Evolutionary conservation across 306 rosid species (phyloP).

Genomic region (Pachyrhizus erosus): DNA sequence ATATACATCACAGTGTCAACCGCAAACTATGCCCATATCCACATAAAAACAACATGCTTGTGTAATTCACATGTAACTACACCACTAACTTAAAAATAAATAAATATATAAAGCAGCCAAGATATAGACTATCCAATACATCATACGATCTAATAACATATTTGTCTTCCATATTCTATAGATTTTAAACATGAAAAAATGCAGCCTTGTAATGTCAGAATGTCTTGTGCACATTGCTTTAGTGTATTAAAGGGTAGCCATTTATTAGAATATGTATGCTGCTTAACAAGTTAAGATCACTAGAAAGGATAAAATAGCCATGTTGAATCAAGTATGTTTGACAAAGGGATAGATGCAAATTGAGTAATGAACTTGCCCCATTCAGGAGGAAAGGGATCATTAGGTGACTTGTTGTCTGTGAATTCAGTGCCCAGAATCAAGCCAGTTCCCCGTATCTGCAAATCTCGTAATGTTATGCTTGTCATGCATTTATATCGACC

Average conservation of each 20-base stretch:
- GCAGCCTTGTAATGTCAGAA: not conserved
- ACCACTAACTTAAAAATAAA: not conserved
- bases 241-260: constrained; percentile 2
- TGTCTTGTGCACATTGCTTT: not conserved
- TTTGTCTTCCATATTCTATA: not conserved
- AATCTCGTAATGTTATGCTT: constrained; percentile 31
- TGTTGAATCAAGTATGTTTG: not conserved
- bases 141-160: constrained; percentile 9
- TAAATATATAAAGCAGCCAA: constrained; percentile 18
- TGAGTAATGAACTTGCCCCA: constrained; percentile 74
- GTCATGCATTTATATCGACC: constrained; percentile 15
- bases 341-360: constrained; percentile 1
- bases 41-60: constrained; percentile 15
- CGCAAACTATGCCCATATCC: constrained; percentile 10
- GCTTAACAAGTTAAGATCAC: constrained; percentile 3
- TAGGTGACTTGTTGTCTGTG: constrained; percentile 86
- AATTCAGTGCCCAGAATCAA: constrained; percentile 83
- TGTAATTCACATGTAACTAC: not conserved
- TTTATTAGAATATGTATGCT: not conserved
- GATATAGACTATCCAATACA: not conserved
- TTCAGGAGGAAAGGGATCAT: constrained; percentile 84
- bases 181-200: not conserved
- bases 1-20: constrained; percentile 23
- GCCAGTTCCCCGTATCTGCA: constrained; percentile 92
- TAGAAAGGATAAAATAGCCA: not conserved